These are phyloP conservation scores for Periconia digitata DNA, from an alignment of 2,329 filamentous ascomycete species.

Conservation along the genomic window DNA sequence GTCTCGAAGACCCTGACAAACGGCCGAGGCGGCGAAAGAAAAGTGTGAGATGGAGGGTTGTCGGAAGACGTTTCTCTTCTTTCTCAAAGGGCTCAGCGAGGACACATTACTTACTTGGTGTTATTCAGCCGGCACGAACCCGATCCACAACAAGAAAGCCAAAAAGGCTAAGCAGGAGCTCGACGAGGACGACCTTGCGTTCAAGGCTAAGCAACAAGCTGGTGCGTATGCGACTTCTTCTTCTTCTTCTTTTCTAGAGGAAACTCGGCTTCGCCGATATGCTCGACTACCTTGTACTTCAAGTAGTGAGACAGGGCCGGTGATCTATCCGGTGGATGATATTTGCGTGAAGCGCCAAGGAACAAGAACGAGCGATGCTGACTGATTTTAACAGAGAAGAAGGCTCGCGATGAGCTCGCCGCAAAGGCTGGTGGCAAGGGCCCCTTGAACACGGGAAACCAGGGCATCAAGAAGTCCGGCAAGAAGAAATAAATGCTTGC, in stretches of 20 bases:
- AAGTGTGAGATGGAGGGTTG: background rate
- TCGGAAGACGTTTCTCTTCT: too few species aligned
- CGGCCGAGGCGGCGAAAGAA: background rate
- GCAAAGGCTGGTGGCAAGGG: slow-evolving; percentile 73
- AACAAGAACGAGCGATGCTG: background rate
- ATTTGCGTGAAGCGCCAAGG: too few species aligned
- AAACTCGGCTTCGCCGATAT: too few species aligned
- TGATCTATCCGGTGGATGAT: too few species aligned
- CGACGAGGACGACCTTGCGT: slow-evolving; percentile 84
- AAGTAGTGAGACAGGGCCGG: background rate
- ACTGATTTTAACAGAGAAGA: slow-evolving; percentile 53
- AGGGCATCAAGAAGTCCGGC: slow-evolving; percentile 97
- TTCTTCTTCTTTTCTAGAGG: background rate
- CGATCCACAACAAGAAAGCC: slow-evolving; percentile 71
- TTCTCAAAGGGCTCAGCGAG: too few species aligned
- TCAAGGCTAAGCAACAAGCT: slow-evolving; percentile 78
- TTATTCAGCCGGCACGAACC: slow-evolving; percentile 52
- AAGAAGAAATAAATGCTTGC: slow-evolving; percentile 78
- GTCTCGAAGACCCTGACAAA: background rate
- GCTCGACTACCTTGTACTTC: too few species aligned
- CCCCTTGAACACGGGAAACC: slow-evolving; percentile 77
- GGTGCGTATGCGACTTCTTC: slow-evolving; percentile 69
- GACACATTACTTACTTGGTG: too few species aligned
- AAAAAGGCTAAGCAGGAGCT: slow-evolving; percentile 78
- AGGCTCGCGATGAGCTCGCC: slow-evolving; percentile 67